These are phyloP conservation scores for Coccomyxa sp. DNA, from an alignment of 139 green algal genomes.

Conservation along the genomic window DNA sequence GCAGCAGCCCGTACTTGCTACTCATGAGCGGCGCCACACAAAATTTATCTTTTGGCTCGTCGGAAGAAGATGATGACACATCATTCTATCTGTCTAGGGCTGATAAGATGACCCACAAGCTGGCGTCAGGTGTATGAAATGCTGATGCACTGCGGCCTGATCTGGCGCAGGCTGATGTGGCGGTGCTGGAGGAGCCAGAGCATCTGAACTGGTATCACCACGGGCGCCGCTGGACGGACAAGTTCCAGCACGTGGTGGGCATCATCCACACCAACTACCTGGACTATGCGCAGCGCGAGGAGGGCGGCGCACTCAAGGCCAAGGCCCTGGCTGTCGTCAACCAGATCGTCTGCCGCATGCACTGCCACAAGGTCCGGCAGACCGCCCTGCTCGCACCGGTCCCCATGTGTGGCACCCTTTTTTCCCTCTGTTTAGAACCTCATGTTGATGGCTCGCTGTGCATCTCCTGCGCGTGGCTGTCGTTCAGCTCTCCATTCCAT, in stretches of 20 bases:
- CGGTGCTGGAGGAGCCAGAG: conserved; percentile 98
- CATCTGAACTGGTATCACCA: conserved; percentile 99
- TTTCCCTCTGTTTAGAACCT: no score
- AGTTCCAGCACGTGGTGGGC: conserved; percentile 94
- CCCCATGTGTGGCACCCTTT: background rate
- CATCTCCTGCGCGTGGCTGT: no score
- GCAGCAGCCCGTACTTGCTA: no score
- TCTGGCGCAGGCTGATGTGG: conserved; percentile 78
- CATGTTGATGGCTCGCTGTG: no score
- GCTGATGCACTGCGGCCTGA: no score
- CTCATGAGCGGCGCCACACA: no score
- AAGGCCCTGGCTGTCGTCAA: conserved; percentile 72
- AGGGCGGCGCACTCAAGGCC: conserved; percentile 42
- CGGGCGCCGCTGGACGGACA: conserved; percentile 92
- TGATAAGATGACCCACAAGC: no score
- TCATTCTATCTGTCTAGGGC: no score
- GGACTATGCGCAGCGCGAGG: conserved; percentile 83
- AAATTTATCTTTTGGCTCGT: no score
- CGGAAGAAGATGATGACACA: no score
- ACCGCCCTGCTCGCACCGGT: background rate
- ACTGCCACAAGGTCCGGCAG: conserved; percentile 83
- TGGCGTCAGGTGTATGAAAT: no score
- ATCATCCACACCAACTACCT: conserved; percentile 99
- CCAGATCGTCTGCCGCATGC: conserved; percentile 68
- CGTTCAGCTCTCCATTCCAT: no score